A percentile compares a stretch with the other conserved stretches of the same genome.
phyloP scores from a whole-genome alignment of 31 red algal genomes.

The Porphyra umbilicalis region DNA sequence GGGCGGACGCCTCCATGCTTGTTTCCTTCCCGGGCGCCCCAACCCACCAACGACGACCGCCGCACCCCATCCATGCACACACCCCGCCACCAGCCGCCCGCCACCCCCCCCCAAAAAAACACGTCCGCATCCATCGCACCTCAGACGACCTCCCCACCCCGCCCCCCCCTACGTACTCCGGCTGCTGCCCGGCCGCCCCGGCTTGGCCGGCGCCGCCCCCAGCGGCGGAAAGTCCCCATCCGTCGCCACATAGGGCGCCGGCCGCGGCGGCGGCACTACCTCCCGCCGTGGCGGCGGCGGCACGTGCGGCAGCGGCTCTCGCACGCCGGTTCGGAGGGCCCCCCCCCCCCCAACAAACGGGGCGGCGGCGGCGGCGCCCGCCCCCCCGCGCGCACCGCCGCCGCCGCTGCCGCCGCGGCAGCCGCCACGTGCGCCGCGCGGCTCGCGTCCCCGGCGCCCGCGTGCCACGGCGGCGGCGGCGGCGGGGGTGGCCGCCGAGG shows the following conservation, averaged over 20 bases:
- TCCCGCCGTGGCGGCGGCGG: background rate
- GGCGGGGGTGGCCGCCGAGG: too few relatives aligned
- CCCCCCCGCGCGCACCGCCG: background rate
- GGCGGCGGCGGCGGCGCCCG: background rate
- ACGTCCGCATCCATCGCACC: too few relatives aligned
- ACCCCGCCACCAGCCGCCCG: too few relatives aligned
- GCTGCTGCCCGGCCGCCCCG: background rate
- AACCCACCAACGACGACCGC: too few relatives aligned
- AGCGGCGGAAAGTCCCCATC: background rate
- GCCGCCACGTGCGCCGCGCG: background rate
- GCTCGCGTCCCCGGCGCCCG: background rate
- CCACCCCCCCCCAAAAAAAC: too few relatives aligned
- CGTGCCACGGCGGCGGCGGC: background rate
- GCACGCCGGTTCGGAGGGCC: background rate
- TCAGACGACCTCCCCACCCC: background rate
- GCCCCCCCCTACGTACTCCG: background rate
- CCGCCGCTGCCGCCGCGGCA: background rate
- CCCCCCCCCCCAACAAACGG: background rate
- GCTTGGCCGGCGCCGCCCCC: background rate
- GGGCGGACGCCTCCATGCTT: too few relatives aligned
- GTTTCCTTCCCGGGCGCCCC: too few relatives aligned
- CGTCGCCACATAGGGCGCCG: background rate
- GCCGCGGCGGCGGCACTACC: too few relatives aligned
- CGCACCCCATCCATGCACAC: background rate
- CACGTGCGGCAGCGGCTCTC: background rate